phyloP scores from a whole-genome alignment of 2,329 filamentous ascomycete species.

The Laburnicola sp. region DNA sequence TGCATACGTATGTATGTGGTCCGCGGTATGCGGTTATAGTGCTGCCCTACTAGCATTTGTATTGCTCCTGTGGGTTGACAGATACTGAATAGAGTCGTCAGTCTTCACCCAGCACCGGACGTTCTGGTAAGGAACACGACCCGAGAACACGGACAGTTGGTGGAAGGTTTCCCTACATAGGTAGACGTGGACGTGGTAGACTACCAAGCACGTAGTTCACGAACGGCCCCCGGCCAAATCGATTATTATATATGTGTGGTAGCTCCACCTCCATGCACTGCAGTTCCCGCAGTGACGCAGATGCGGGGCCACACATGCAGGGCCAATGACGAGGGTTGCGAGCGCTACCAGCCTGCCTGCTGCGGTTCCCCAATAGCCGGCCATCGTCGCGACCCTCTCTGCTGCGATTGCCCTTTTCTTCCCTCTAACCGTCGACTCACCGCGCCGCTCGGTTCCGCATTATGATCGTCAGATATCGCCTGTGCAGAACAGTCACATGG shows the following conservation, averaged over 20 bases:
- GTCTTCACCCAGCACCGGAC: too few relatives aligned
- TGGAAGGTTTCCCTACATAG: too few relatives aligned
- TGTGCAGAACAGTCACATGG: constrained; percentile 30
- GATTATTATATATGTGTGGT: too few relatives aligned
- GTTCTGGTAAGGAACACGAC: too few relatives aligned
- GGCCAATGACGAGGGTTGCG: constrained; percentile 4
- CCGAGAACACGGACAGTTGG: too few relatives aligned
- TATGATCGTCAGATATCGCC: constrained; percentile 4
- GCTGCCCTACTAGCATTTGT: too few relatives aligned
- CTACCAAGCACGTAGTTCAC: too few relatives aligned
- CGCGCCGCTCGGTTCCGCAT: background rate
- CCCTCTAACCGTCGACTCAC: background rate
- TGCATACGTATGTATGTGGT: background rate
- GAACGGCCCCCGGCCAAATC: too few relatives aligned
- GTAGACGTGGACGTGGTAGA: too few relatives aligned
- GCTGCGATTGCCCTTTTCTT: background rate
- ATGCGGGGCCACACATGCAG: constrained; percentile 8
- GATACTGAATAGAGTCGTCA: too few relatives aligned
- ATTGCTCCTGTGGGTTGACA: too few relatives aligned
- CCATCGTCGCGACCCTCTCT: background rate
- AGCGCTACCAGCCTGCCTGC: constrained; percentile 2
- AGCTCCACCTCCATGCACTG: background rate
- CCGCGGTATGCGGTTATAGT: too few relatives aligned
- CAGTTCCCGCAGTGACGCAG: background rate
- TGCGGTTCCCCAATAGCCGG: background rate